Evolutionary conservation across 1,139 yeast genomes (phyloP), one percentile per base, ranked within the genome.

Genomic region (Suhomyces yuchorum): DNA sequence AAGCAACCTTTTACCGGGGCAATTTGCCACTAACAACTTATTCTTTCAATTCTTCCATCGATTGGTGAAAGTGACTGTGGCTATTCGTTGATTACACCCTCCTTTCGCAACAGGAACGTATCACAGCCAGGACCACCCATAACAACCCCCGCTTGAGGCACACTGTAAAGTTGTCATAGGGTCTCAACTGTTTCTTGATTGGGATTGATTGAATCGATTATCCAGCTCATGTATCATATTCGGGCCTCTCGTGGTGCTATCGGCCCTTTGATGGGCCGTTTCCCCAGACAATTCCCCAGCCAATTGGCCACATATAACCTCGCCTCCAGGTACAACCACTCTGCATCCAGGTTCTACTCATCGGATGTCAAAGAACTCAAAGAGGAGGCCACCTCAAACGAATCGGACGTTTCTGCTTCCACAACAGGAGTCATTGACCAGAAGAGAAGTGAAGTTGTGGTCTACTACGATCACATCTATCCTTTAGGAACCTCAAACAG

Each of bases 381-480:
- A 49, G 51, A 59, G 22, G 75, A 71, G 50, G 59, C 73, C 3
- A 71, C 66, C 37, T 44, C 56, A 11, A 59, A 63, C 28, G 77
- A 73, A 41, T 34, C 59, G 2, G 77, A 73, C 44, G 57, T 53
- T 14, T 67, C 77, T 3, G 73, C 77, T 1, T 60, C 66, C 8
- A 61, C 71, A n/a, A 75, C 80, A 0, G 80, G 80, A 2, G 77
- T 75, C 3, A 67, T 75, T 42, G 78, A 75, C 50, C 61, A 65
- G 49, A 55, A 59, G 8, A 53, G 54, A 19, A 59, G 55, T 17
- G 78, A 75, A 47, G 65, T 71, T 8, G 63, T 75, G 15, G 51
- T 75, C 7, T 75, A 71, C 51, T 73, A 65, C 50, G 77, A 72
- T 51, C 70, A 69, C 43, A 59, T 75, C n/a, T 73, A 69, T 51